These are phyloP conservation scores for Mallotus japonicus DNA, from an alignment of 441 rosid species.

Conservation along the genomic window DNA sequence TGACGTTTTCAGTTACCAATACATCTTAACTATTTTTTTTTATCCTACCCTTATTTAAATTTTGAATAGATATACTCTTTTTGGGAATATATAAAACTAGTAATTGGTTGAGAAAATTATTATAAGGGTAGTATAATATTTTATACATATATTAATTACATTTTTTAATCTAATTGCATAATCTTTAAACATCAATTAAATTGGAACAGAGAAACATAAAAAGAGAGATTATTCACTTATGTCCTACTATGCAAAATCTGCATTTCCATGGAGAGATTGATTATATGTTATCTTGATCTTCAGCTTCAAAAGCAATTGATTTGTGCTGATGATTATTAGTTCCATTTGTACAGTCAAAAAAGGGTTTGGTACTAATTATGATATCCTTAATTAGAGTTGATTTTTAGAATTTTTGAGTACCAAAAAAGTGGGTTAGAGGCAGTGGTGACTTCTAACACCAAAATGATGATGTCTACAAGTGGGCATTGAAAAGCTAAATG, in stretches of 20 bases:
- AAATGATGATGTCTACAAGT: conserved; percentile 81
- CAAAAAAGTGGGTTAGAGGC: conserved; percentile 24
- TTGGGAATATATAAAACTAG: no score
- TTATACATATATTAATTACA: no score
- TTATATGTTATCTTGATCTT: background rate
- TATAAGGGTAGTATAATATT: no score
- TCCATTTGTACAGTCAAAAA: conserved; percentile 23
- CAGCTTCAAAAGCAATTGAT: background rate
- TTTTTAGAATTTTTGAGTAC: conserved; percentile 24
- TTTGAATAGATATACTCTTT: no score
- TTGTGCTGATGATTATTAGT: background rate
- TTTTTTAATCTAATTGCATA: no score
- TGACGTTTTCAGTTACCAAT: no score
- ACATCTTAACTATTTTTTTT: no score
- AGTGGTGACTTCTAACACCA: conserved; percentile 41
- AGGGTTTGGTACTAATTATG: conserved; percentile 23
- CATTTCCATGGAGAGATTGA: background rate
- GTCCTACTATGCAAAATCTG: conserved; percentile 3
- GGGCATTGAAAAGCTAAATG: conserved; percentile 39
- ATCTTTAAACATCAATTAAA: no score
- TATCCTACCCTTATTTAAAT: no score
- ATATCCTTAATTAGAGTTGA: conserved; percentile 18
- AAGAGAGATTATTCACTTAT: conserved; percentile 4
- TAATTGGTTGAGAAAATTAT: no score
- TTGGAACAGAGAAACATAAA: background rate